These are phyloP conservation scores for Ogataea hybrid DNA, from an alignment of 1,139 yeast genomes.

Conservation along the genomic window DNA sequence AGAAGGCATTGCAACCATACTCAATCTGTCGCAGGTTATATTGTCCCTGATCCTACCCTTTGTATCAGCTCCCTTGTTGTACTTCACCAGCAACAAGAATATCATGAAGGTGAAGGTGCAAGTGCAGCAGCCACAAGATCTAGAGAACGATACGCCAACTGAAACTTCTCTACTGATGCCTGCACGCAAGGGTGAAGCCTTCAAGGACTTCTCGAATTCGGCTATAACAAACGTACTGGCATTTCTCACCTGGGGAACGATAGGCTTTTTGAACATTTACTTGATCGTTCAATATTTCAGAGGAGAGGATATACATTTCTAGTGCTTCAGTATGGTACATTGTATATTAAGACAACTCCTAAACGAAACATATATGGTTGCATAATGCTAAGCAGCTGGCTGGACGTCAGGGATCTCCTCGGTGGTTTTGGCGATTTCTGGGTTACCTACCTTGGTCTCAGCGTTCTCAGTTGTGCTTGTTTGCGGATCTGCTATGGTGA, in stretches of 20 bases:
- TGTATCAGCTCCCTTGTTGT: slow-evolving; percentile 72
- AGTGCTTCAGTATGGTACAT: background rate
- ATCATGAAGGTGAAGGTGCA: slow-evolving; percentile 51
- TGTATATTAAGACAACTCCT: background rate
- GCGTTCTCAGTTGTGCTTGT: too few relatives aligned
- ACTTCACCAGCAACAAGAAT: slow-evolving; percentile 60
- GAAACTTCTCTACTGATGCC: slow-evolving; percentile 12
- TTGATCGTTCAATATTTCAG: slow-evolving; percentile 64
- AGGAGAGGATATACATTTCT: slow-evolving; percentile 67
- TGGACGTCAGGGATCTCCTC: too few relatives aligned
- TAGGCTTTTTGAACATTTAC: slow-evolving; percentile 71
- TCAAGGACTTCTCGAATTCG: slow-evolving; percentile 68
- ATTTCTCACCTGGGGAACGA: slow-evolving; percentile 64
- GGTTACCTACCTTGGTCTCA: too few relatives aligned
- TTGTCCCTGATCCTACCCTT: slow-evolving; percentile 68
- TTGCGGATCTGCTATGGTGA: too few relatives aligned
- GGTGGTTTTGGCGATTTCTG: too few relatives aligned
- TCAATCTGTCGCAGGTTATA: slow-evolving; percentile 75
- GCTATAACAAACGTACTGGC: slow-evolving; percentile 51
- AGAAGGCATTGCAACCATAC: slow-evolving; percentile 63
- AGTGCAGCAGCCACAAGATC: slow-evolving; percentile 7
- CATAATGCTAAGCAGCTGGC: too few relatives aligned
- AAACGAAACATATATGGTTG: background rate
- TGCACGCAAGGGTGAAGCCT: slow-evolving; percentile 12
- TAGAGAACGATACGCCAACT: background rate